Percentiles rank a stretch among this genome's conserved stretches.
These are phyloP conservation scores for Nicotiana rustica DNA, from an alignment of 305 asterid species.

Conservation along the genomic window DNA sequence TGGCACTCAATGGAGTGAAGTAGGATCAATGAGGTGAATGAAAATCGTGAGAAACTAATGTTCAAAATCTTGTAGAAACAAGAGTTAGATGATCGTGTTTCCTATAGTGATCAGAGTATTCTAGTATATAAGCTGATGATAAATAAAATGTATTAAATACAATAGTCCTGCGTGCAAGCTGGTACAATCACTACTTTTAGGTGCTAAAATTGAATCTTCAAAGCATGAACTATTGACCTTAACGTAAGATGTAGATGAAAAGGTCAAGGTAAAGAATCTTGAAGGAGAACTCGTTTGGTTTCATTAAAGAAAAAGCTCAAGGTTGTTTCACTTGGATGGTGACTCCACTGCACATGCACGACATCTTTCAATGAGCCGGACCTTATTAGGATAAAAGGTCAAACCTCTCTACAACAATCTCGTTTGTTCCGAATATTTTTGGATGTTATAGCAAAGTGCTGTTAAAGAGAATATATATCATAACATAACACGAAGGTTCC, in stretches of 20 bases:
- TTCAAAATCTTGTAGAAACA: not conserved
- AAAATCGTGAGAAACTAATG: not conserved
- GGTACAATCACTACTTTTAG: too few species aligned
- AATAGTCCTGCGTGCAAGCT: too few species aligned
- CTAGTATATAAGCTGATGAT: not conserved
- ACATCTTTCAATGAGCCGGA: not conserved
- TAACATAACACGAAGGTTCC: too few species aligned
- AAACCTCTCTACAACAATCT: too few species aligned
- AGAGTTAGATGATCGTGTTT: not conserved
- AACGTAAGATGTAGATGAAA: not conserved
- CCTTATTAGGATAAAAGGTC: not conserved
- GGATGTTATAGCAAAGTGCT: too few species aligned
- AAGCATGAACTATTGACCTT: not conserved
- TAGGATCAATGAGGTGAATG: not conserved
- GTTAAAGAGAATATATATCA: too few species aligned
- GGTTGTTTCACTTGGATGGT: conserved; percentile 28
- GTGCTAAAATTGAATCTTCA: not conserved
- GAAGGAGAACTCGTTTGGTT: conserved; percentile 8
- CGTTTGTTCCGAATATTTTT: too few species aligned
- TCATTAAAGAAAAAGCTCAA: not conserved
- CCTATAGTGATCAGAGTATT: not conserved
- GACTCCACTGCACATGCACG: conserved; percentile 23
- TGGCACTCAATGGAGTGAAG: not conserved
- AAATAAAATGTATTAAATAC: too few species aligned
- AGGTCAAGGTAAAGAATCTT: conserved; percentile 10